Conservation (phyloP, 2,329 filamentous ascomycete species). For the Colletotrichum tamarilloi region DNA sequence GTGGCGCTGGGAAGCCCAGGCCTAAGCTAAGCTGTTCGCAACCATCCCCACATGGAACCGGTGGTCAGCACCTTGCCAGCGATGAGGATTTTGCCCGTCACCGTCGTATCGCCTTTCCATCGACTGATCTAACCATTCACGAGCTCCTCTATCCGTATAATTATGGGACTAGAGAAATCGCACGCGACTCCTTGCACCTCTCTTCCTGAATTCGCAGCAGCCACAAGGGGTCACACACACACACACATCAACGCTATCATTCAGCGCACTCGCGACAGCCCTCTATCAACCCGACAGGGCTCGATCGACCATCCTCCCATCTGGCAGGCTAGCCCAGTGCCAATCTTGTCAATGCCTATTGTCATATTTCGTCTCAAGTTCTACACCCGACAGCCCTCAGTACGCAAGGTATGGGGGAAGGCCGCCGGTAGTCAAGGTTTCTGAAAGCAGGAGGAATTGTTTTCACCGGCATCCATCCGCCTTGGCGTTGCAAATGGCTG, state of each 20-base stretch:
- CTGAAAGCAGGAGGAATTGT: slow-evolving; percentile 16
- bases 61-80: background rate
- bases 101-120: background rate
- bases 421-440: slow-evolving; percentile 8
- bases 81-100: background rate
- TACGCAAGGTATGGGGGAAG: background rate
- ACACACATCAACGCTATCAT: background rate
- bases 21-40: slow-evolving; percentile 8
- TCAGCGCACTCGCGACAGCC: background rate
- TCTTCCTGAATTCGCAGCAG: background rate
- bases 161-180: too few species aligned
- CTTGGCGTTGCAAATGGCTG: slow-evolving; percentile 21
- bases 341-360: background rate
- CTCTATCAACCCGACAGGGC: background rate
- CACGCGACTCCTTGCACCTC: too few species aligned
- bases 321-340: background rate
- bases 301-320: background rate
- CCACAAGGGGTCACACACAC: background rate
- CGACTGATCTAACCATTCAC: too few species aligned
- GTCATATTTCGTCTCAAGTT: background rate
- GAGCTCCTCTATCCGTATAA: too few species aligned
- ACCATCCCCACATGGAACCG: background rate
- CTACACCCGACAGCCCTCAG: background rate
- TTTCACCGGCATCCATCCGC: slow-evolving; percentile 9
- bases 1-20: slow-evolving; percentile 3